Evolutionary conservation across 164 flowering plant species (phyloP).

Genomic region (Akebia trifoliata): DNA sequence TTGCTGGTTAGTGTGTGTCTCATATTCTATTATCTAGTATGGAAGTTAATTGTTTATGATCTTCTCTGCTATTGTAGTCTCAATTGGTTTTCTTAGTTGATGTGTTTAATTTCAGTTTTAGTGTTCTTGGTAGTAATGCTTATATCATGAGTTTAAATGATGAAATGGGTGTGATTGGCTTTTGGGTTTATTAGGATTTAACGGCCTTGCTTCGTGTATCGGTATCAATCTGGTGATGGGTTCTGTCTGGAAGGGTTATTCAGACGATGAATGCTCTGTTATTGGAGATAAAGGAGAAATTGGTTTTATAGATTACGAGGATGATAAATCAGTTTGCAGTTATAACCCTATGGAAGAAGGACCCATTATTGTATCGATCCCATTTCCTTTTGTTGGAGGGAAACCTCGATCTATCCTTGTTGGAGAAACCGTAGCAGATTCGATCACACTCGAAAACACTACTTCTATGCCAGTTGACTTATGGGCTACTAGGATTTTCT

Average conservation of each 20-base stretch:
- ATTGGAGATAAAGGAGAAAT: constrained; percentile 76
- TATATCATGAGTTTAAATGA: not conserved
- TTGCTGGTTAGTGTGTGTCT: not conserved
- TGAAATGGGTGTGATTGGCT: not conserved
- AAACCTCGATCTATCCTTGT: constrained; percentile 60
- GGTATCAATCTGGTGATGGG: too few species aligned
- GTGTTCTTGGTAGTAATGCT: not conserved
- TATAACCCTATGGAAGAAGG: constrained; percentile 61
- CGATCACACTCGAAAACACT: constrained; percentile 58
- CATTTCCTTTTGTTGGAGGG: constrained; percentile 54
- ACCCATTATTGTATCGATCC: constrained; percentile 56
- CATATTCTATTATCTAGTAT: not conserved
- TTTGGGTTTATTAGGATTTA: too few species aligned
- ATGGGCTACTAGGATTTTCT: constrained; percentile 55
- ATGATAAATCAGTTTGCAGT: constrained; percentile 42
- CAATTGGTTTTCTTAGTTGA: not conserved
- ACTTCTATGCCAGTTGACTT: constrained; percentile 61
- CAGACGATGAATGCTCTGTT: constrained; percentile 48
- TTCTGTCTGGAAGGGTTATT: constrained; percentile 2
- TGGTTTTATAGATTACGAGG: constrained; percentile 60
- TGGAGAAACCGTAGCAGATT: constrained; percentile 45
- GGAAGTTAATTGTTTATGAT: not conserved
- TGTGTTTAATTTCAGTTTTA: too few species aligned
- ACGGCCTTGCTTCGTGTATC: too few species aligned
- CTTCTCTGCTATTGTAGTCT: not conserved